Percentiles rank a stretch among this genome's conserved stretches.
These are phyloP conservation scores for Trypanosoma grayi DNA, from an alignment of 208 protist species.

Conservation along the genomic window DNA sequence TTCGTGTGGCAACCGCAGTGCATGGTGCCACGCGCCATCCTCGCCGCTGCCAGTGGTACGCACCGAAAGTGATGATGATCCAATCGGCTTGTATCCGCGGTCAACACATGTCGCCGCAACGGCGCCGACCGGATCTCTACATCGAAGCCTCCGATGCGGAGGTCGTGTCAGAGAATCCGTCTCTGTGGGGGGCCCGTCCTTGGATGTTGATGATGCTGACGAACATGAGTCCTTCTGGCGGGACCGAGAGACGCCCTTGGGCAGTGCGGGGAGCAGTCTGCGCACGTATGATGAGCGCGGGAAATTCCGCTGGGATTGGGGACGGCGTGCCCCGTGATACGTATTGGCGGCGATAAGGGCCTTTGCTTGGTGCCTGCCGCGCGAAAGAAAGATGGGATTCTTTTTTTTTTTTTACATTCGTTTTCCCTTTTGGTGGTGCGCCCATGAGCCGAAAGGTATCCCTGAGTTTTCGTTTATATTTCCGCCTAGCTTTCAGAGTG, in stretches of 20 bases:
- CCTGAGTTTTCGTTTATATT: not conserved
- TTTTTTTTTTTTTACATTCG: constrained; percentile 19
- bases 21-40: not conserved
- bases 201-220: not conserved
- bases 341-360: not conserved
- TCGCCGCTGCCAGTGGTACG: not conserved
- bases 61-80: not conserved
- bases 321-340: not conserved
- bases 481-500: too few relatives aligned
- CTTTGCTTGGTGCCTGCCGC: too few relatives aligned
- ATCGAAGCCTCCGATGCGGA: not conserved
- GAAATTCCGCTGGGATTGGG: constrained; percentile 49
- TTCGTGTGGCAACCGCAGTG: not conserved
- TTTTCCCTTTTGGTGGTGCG: constrained; percentile 10
- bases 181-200: not conserved
- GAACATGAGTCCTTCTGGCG: too few relatives aligned
- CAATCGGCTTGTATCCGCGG: too few relatives aligned
- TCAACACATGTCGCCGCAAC: constrained; percentile 1
- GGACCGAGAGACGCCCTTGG: not conserved
- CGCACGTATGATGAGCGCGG: constrained; percentile 27
- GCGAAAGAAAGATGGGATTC: not conserved
- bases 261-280: constrained; percentile 7
- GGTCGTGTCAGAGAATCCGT: too few relatives aligned
- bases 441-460: too few relatives aligned
- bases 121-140: not conserved